Conservation (phyloP, 352 stramenopile genomes). For the Blastocystis sp. region DNA sequence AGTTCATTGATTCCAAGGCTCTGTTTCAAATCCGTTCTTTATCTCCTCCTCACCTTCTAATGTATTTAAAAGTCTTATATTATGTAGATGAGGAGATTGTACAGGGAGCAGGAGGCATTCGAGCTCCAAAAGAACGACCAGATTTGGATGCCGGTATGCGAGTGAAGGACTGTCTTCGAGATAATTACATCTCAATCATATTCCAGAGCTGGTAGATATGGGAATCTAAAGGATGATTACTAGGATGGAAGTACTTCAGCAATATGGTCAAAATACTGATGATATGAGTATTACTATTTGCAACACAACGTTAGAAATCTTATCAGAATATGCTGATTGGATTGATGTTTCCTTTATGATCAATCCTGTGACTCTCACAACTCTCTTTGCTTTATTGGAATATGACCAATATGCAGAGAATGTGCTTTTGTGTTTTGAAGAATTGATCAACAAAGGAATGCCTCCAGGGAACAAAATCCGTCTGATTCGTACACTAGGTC, state of each 20-base stretch:
- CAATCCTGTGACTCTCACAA: conserved; percentile 17
- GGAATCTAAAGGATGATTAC: neutral
- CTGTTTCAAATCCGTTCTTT: conserved; percentile 15
- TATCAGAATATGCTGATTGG: conserved; percentile 54
- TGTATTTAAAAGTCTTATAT: conserved; percentile 47
- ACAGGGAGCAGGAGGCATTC: conserved; percentile 17
- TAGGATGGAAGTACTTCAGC: conserved; percentile 59
- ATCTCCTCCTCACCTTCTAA: conserved; percentile 18
- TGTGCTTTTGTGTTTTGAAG: conserved; percentile 34
- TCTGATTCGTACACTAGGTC: conserved; percentile 5
- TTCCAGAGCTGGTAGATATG: conserved; percentile 40
- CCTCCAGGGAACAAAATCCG: conserved; percentile 9
- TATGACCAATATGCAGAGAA: conserved; percentile 25
- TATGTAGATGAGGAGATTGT: conserved; percentile 57
- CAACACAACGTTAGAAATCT: conserved; percentile 24
- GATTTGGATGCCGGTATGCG: conserved; percentile 12
- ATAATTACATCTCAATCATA: conserved; percentile 7
- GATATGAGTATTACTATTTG: conserved; percentile 27
- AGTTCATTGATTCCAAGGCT: neutral
- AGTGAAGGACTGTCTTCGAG: conserved; percentile 54
- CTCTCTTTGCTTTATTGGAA: neutral
- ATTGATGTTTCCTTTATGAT: conserved; percentile 57
- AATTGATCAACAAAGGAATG: conserved; percentile 53
- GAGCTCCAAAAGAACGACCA: conserved; percentile 9
- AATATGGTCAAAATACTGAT: conserved; percentile 16